A percentile compares a stretch with the other conserved stretches of the same genome.
These are phyloP conservation scores for Rhizophora apiculata DNA, from an alignment of 345 rosid genomes.

Conservation along the genomic window DNA sequence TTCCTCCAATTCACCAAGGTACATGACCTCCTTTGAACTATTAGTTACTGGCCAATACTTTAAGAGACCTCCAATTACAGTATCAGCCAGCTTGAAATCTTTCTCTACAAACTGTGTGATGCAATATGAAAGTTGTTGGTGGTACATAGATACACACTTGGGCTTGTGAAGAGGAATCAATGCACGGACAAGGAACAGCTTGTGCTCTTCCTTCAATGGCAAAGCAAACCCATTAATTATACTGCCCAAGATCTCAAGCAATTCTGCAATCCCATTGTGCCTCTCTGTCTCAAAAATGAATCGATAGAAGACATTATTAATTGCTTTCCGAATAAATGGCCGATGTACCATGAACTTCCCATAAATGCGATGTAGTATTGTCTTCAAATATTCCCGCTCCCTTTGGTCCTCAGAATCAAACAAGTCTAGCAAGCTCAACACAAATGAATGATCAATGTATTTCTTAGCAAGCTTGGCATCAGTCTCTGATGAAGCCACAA, in stretches of 20 bases:
- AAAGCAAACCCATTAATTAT: conserved; percentile 77
- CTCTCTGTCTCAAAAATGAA: conserved; percentile 68
- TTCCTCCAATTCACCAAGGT: conserved; percentile 80
- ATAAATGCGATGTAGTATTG: conserved; percentile 55
- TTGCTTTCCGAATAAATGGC: conserved; percentile 60
- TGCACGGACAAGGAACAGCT: conserved; percentile 66
- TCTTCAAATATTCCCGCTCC: conserved; percentile 66
- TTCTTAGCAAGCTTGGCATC: conserved; percentile 66
- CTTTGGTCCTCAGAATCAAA: conserved; percentile 70
- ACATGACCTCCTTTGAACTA: conserved; percentile 80
- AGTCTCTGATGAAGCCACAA: conserved; percentile 55
- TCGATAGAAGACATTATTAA: conserved; percentile 65
- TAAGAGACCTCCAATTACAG: conserved; percentile 64
- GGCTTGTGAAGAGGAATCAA: conserved; percentile 83
- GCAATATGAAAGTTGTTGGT: conserved; percentile 76
- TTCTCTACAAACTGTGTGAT: conserved; percentile 80
- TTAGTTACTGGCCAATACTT: conserved; percentile 79
- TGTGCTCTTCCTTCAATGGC: conserved; percentile 86
- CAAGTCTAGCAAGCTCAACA: conserved; percentile 54
- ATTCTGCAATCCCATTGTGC: conserved; percentile 67
- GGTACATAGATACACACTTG: conserved; percentile 59
- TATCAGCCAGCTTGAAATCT: conserved; percentile 74
- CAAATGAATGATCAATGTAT: conserved; percentile 60
- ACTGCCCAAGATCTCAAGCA: conserved; percentile 81
- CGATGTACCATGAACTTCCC: conserved; percentile 75